Base-by-base conservation (phyloP, 169 alveolate species). In the Plasmodium malariae region DNA sequence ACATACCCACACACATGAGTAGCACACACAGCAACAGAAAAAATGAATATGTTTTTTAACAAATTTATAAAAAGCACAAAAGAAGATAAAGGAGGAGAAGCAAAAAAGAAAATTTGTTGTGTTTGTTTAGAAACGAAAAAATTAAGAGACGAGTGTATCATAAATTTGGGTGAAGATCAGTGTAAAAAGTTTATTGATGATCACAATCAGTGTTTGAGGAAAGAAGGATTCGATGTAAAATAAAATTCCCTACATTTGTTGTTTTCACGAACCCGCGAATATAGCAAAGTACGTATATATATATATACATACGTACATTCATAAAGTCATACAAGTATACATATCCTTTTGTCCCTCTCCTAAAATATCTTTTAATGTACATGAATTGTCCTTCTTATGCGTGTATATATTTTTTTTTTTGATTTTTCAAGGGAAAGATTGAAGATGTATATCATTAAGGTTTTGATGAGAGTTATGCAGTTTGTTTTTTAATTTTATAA, bases 61-160 rank as follows among this genome's bases (percentile, higher is more conserved):
- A 45, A 68, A 54, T 32, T 70, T 34, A 28, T 26, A 63, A 74
- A 57, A 36, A 76, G 63, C 40, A 45, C 76, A 19, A 76, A 36
- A 45, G 89, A 76, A 30, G 89, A 45, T 55, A 76, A 76, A 57
- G 68, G 78, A 28, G 69, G n/a, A 14, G 54, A 5, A 55, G 62
- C 62, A 26, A 59, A 62, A 70, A 93, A 93, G 63, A 65, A 65
- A 45, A 87, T 88, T 14, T 93, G 96, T 60, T 93, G 96, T 40
- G 96, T 93, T 28, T 93, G 96, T 34, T 86, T 92, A 76, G 96
- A 93, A 65, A 93, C 96, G 19, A 93, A 92, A 92, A 86, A 76
- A 30, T 93, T 94, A 14, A 85, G 96, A 88, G 96, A 93, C 59
- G 91, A 87, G 34, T 93, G 96, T 51, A 92, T 93, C 34, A 92